Base-by-base conservation (phyloP, 2,329 filamentous ascomycete species). In the Alternaria gaisen region DNA sequence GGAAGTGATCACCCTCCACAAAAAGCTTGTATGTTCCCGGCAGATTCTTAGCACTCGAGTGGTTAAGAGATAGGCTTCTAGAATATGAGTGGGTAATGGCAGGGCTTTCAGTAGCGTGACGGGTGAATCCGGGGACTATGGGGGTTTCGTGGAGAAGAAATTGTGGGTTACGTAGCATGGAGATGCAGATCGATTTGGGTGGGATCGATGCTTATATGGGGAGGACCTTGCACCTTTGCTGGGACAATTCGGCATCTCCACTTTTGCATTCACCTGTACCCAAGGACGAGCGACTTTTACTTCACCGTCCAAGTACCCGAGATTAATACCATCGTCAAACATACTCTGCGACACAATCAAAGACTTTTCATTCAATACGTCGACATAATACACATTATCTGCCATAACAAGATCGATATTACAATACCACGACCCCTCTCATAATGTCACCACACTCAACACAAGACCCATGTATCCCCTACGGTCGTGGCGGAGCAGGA, bases 401-500 rank as follows among this genome's bases (percentile, higher is more conserved):
- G 14, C 14, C 34, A 38, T 9, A 9, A 18, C 34, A n/a, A 38
- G 7, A 16, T 14, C 12, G 14, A 14, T 14, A 16, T 14, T n/a
- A 2, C 1, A 20, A 40, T 20, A 16, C 41, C 14, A 32, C 16
- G 4, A 14, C 10, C 12, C 4, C 20, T 16, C 16, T 11, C 9
- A 40, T 9, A 16, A 34, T 47, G 43, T 28, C 53, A 50, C 26
- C 43, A 47, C 53, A 38, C 22, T 36, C 41, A 4, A 30, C 43
- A 32, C 18, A 32, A 48, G 56, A 65, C 32, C 38, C 56, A 2
- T 65, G 54, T 28, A 55, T 65, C 22, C 47, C 63, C 10, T 65
- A 65, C 18, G 63, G 63, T 10, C 63, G 63, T 7, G 63, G 63
- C 3, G 63, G 63, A 47, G 63, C 63, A 14, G 63, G 63, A 22